These are phyloP conservation scores for Brassica carinata DNA, from an alignment of 345 rosid genomes.

Conservation along the genomic window DNA sequence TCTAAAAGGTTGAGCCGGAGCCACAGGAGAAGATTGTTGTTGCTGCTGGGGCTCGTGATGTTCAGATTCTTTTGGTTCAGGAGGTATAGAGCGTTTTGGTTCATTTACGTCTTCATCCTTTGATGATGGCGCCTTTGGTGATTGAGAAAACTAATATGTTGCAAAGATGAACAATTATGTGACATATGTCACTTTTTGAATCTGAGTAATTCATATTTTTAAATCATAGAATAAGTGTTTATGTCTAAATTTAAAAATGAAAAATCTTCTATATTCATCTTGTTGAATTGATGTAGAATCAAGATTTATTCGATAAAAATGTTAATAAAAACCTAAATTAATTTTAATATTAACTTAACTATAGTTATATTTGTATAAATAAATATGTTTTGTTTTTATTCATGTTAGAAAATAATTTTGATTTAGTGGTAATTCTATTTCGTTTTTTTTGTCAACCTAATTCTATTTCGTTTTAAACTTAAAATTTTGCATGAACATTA, in stretches of 20 bases:
- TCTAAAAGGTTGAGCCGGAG: conserved; percentile 29
- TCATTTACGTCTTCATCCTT: conserved; percentile 43
- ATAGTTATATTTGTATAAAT: not conserved
- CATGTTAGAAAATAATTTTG: not conserved
- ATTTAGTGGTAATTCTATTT: not conserved
- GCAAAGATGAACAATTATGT: not conserved
- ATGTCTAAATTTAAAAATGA: not conserved
- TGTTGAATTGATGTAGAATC: not conserved
- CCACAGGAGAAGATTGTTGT: conserved; percentile 21
- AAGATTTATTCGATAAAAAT: not conserved
- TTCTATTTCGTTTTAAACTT: too few species aligned
- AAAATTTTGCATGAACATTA: too few species aligned
- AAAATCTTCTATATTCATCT: not conserved
- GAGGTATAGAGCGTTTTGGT: conserved; percentile 18
- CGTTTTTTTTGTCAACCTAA: too few species aligned
- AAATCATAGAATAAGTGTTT: not conserved
- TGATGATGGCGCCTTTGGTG: conserved; percentile 57
- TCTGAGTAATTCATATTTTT: not conserved
- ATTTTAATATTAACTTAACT: too few species aligned
- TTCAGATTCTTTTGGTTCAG: conserved; percentile 30
- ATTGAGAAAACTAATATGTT: conserved; percentile 22
- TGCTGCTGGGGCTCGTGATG: conserved; percentile 13
- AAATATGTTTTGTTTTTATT: not conserved
- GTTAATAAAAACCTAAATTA: not conserved
- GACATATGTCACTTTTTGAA: not conserved